These are phyloP conservation scores for Blastomyces percursus DNA, from an alignment of 2,329 filamentous ascomycete species.

Conservation along the genomic window DNA sequence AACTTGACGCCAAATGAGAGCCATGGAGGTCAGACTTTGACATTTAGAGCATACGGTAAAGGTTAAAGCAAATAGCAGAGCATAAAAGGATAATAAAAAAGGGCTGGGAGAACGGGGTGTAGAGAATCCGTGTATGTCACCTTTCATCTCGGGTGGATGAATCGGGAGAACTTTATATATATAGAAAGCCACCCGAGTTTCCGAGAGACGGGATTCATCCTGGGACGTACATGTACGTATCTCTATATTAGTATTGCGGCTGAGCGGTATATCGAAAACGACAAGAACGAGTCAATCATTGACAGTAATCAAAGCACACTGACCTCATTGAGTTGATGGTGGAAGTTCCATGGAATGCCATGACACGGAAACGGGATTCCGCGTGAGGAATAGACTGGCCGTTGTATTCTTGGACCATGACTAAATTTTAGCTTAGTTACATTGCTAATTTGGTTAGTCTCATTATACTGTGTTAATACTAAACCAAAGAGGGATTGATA, in stretches of 20 bases:
- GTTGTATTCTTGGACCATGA: no score
- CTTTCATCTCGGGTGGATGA: neutral
- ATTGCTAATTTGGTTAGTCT: no score
- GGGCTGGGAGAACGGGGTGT: neutral
- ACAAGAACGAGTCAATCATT: neutral
- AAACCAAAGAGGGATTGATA: no score
- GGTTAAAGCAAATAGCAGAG: neutral
- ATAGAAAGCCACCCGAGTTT: neutral
- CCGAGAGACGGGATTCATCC: neutral
- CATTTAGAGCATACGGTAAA: neutral
- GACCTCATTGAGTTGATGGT: no score
- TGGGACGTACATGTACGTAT: neutral
- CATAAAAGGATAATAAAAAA: no score
- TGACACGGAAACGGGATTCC: no score
- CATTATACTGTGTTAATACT: no score
- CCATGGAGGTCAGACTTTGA: neutral
- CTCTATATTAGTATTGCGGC: neutral
- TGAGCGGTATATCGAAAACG: neutral
- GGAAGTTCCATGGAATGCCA: no score
- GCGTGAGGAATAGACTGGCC: no score
- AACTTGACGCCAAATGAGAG: slow-evolving; percentile 31
- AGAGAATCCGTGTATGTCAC: neutral
- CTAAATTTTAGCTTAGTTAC: no score
- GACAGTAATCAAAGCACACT: neutral
- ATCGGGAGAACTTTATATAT: neutral